These are phyloP conservation scores for Claviceps spartinae DNA, from an alignment of 2,329 filamentous ascomycete species.

Conservation along the genomic window DNA sequence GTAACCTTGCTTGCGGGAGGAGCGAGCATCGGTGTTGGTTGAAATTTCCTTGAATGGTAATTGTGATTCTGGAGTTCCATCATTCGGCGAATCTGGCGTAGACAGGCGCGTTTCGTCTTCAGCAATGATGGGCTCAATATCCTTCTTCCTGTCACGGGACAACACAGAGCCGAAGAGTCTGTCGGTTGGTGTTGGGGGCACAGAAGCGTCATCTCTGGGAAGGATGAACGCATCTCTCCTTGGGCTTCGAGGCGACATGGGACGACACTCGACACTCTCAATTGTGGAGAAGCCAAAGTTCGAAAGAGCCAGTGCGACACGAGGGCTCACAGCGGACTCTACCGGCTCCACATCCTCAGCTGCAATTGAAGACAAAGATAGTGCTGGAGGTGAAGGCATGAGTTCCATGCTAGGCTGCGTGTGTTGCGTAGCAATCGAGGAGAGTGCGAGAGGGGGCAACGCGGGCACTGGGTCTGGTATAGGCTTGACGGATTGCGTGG, in stretches of 20 bases:
- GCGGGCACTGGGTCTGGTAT: constrained; percentile 14
- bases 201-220: constrained; percentile 29
- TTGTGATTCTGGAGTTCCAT: constrained; percentile 40
- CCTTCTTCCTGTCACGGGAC: constrained; percentile 29
- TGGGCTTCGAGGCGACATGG: constrained; percentile 34
- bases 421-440: constrained; percentile 21
- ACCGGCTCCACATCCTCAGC: constrained; percentile 25
- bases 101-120: constrained; percentile 52
- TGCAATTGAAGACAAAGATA: constrained; percentile 25
- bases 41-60: constrained; percentile 49
- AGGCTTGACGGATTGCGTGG: constrained; percentile 24
- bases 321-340: constrained; percentile 20
- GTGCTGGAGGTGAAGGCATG: constrained; percentile 11
- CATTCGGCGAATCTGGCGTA: constrained; percentile 24
- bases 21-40: constrained; percentile 35
- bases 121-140: constrained; percentile 37
- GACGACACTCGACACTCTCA: constrained; percentile 32
- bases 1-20: constrained; percentile 24
- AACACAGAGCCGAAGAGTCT: constrained; percentile 29
- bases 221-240: constrained; percentile 44
- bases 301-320: constrained; percentile 15
- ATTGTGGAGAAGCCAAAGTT: constrained; percentile 31
- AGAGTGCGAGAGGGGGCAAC: constrained; percentile 15
- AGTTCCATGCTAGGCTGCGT: constrained; percentile 11
- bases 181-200: constrained; percentile 26